Evolutionary conservation across 495 filamentous ascomycete genomes (phyloP).

Genomic region (Usnea hakonensis): DNA sequence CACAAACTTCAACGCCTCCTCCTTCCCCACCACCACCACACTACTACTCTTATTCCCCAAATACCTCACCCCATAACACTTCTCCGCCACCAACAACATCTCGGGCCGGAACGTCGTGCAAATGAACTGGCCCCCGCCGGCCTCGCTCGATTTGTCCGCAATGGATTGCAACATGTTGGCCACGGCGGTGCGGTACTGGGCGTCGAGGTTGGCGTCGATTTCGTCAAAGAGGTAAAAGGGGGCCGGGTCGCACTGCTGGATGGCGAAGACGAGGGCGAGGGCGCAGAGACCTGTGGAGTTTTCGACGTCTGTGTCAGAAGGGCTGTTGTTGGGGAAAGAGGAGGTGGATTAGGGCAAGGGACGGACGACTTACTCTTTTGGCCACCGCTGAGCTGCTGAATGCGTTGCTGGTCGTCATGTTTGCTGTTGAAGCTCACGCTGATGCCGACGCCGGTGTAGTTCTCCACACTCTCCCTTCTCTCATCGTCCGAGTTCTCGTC

Average conservation of each 20-base stretch:
- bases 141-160: constrained; percentile 39
- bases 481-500: constrained; percentile 57
- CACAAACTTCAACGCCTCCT: constrained; percentile 88
- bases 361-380: constrained; percentile 72
- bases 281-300: constrained; percentile 69
- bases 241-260: constrained; percentile 93
- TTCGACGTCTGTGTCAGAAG: constrained; percentile 6
- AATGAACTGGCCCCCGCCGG: constrained; percentile 56
- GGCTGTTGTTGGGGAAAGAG: not conserved
- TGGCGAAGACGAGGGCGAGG: constrained; percentile 94
- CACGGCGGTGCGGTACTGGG: constrained; percentile 92
- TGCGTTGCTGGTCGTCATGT: constrained; percentile 94
- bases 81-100: constrained; percentile 90
- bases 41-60: constrained; percentile 77
- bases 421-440: constrained; percentile 98
- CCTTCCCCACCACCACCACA: constrained; percentile 78
- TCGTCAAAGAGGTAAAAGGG: constrained; percentile 99
- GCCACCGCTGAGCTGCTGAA: constrained; percentile 92
- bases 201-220: constrained; percentile 97
- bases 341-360: constrained; percentile 1
- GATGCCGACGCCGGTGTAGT: constrained; percentile 97
- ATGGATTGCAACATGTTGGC: constrained; percentile 78
- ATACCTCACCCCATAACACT: constrained; percentile 96
- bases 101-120: constrained; percentile 97
- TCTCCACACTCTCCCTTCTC: constrained; percentile 67